These are phyloP conservation scores for Ustilago nuda DNA, from an alignment of 1,284 basidiomycete species.

Conservation along the genomic window DNA sequence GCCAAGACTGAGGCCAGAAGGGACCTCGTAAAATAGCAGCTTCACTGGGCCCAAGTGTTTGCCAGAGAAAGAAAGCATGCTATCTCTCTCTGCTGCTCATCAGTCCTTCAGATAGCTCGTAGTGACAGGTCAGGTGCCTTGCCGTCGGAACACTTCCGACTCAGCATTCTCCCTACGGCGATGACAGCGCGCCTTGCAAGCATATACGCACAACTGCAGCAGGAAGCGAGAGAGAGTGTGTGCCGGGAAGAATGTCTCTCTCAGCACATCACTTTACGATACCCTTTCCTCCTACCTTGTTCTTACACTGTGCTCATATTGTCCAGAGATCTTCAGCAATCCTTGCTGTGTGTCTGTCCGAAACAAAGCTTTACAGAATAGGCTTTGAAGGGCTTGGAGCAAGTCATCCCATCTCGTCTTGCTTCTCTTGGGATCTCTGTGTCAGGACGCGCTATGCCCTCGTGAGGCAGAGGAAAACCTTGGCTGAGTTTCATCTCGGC, in stretches of 20 bases:
- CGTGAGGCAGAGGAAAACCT: background rate
- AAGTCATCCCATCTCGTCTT: background rate
- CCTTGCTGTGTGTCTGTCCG: background rate
- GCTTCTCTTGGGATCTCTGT: background rate
- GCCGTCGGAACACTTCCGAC: slow-evolving; percentile 6
- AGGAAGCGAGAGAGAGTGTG: background rate
- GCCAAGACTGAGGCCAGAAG: background rate
- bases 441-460: slow-evolving; percentile 1
- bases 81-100: background rate
- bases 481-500: slow-evolving; percentile 8
- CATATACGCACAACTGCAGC: background rate
- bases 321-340: background rate
- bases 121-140: background rate
- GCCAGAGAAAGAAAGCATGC: background rate
- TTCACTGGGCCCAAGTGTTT: no score
- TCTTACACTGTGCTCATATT: background rate
- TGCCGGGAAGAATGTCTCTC: slow-evolving; percentile 6
- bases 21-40: background rate
- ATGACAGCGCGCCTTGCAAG: slow-evolving; percentile 1
- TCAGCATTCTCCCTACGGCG: background rate
- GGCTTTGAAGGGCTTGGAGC: slow-evolving; percentile 10
- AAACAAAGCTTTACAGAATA: slow-evolving; percentile 22
- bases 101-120: background rate
- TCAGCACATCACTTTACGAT: background rate
- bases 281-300: background rate